Evolutionary conservation across 495 filamentous ascomycete species (phyloP), one percentile per base, ranked within the genome.

Genomic region (Staphylotrichum longicolle): DNA sequence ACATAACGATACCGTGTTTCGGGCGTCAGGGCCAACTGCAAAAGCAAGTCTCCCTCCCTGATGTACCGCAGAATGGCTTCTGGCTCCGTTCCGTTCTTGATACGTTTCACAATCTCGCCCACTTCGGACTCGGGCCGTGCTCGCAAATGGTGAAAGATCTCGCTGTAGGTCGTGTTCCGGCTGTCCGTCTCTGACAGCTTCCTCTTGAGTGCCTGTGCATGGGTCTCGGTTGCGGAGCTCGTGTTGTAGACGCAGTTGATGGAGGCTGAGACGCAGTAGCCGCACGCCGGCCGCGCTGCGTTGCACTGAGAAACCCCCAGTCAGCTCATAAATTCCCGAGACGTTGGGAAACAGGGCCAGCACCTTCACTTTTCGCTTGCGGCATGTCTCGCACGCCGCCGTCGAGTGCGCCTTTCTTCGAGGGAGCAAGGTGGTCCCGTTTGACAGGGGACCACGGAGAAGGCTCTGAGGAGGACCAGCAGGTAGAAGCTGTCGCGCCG

Each of bases 1-100:
- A 68, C 67, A 44, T 74, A 75, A 37, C 72, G 69, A 12, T 66
- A 68, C 2, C 71, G 63, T n/a, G 64, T 61, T 46, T 75, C 72
- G 32, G 72, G 71, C 37, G 58, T 48, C 33, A 74, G 39, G 4
- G 71, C 63, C 35, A 75, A 57, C 52, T 75, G 69, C 12, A 74
- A 62, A 3, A 74, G 54, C 11, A 72, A 57, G 60, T 74, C 68
- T 0, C 72, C 71, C 46, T 68, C 68, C 42, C 40, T 67, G 47
- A 72, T 58, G 46, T 69, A 66, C 15, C 67, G 69, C 14, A 71
- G 9, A 39, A 75, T 66, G 40, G 67, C 66, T 4, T 53, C 62
- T 11, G 68, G 61, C 48, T 73, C 65, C 37, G 59, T 56, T 15
- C 71, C 71, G 4, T 54, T 30, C 33, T 70, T 64, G 48, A 75